A percentile compares a stretch with the other conserved stretches of the same genome.
These are phyloP conservation scores for Aspergillus pseudoglaucus DNA, from an alignment of 2,329 filamentous ascomycete genomes.

Conservation along the genomic window DNA sequence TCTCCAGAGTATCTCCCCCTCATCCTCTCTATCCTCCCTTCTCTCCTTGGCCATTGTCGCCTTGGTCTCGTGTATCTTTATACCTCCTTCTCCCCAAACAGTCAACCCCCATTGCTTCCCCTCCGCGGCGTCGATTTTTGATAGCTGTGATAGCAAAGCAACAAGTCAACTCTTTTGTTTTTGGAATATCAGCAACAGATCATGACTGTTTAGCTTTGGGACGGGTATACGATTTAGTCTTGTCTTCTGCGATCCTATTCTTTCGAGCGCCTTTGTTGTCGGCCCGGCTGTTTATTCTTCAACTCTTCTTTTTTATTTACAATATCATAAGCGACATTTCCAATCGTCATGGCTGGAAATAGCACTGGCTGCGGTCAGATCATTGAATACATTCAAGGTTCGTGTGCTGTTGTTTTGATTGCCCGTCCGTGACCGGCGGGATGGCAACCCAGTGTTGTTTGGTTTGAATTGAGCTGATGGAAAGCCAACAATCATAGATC, in stretches of 20 bases:
- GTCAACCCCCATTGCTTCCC: not conserved
- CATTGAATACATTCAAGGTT: slow-evolving; percentile 94
- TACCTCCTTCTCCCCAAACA: slow-evolving; percentile 9
- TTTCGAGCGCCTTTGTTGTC: not conserved
- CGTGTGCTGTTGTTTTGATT: slow-evolving; percentile 31
- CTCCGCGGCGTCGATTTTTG: slow-evolving; percentile 5
- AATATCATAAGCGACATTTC: slow-evolving; percentile 1
- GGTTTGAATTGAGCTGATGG: not conserved
- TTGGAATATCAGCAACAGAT: slow-evolving; percentile 13
- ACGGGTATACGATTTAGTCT: not conserved
- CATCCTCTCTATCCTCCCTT: slow-evolving; percentile 3
- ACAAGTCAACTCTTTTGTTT: slow-evolving; percentile 2
- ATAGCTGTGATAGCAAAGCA: not conserved
- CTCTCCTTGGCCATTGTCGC: slow-evolving; percentile 1
- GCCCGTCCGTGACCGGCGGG: slow-evolving; percentile 23
- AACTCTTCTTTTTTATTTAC: not conserved
- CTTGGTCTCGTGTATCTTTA: slow-evolving; percentile 17
- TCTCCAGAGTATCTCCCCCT: slow-evolving; percentile 5
- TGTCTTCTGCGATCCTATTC: slow-evolving; percentile 1
- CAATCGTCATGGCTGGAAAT: slow-evolving; percentile 42
- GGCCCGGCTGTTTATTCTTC: slow-evolving; percentile 1
- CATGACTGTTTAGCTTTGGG: slow-evolving; percentile 23
- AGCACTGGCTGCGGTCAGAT: slow-evolving; percentile 71
- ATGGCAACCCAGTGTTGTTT: not conserved
- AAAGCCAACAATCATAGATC: slow-evolving; percentile 53